phyloP scores from a whole-genome alignment of 768 basidiomycete species.

The Lentinula guzmanii region DNA sequence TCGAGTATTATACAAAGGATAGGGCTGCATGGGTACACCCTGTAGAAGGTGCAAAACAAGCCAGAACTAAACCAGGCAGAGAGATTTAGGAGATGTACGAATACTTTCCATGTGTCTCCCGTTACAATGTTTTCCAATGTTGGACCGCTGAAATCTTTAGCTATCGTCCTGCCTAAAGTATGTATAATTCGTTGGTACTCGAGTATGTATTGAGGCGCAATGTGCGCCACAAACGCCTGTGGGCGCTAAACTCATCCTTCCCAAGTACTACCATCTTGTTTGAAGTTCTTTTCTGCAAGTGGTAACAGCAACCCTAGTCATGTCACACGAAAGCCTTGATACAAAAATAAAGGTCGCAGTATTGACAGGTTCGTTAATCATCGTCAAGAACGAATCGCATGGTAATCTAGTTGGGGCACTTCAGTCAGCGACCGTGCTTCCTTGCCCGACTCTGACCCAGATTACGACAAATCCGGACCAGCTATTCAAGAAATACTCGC shows the following conservation, averaged over 20 bases:
- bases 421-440: conserved; percentile 72
- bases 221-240: not conserved
- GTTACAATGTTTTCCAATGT: no score
- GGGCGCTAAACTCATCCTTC: not conserved
- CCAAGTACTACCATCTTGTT: not conserved
- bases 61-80: not conserved
- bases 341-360: conserved; percentile 15
- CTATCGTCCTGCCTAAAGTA: no score
- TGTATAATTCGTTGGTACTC: no score
- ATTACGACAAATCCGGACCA: conserved; percentile 63
- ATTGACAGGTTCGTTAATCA: conserved; percentile 13
- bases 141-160: no score
- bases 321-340: not conserved
- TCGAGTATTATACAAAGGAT: not conserved
- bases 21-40: not conserved
- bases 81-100: not conserved
- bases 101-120: no score
- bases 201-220: no score
- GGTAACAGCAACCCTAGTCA: not conserved
- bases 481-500: conserved; percentile 47
- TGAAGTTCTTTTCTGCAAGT: no score
- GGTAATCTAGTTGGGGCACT: not conserved
- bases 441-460: conserved; percentile 24
- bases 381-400: not conserved
- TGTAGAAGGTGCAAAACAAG: not conserved